Evolutionary conservation across 2,329 filamentous ascomycete genomes (phyloP).

Genomic region (Pseudocercospora vitis): DNA sequence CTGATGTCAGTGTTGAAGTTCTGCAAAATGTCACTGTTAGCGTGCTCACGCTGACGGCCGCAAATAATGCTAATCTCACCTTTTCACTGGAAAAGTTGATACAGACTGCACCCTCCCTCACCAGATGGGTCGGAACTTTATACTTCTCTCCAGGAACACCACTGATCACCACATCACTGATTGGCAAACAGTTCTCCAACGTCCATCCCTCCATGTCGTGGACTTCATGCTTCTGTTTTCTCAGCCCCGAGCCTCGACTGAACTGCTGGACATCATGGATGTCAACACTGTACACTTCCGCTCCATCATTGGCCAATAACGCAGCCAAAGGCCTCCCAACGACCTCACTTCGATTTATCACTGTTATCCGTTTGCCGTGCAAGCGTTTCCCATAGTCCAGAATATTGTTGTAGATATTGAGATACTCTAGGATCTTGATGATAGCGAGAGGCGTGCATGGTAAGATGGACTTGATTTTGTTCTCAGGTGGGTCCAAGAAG

Average conservation of each 20-base stretch:
- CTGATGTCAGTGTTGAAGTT: constrained; percentile 91
- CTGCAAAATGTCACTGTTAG: no score
- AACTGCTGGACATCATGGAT: constrained; percentile 89
- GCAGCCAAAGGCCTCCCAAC: constrained; percentile 91
- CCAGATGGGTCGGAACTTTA: constrained; percentile 81
- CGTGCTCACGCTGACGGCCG: no score
- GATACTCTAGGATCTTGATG: constrained; percentile 93
- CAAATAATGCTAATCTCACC: constrained; percentile 39
- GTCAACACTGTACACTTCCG: constrained; percentile 92
- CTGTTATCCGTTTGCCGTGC: constrained; percentile 90
- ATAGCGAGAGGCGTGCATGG: constrained; percentile 95
- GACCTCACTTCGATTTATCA: constrained; percentile 95
- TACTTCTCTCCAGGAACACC: constrained; percentile 85
- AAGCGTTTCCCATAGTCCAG: constrained; percentile 89
- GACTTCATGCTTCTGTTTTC: constrained; percentile 82
- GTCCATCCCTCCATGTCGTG: constrained; percentile 77
- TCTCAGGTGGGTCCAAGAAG: constrained; percentile 77
- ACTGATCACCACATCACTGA: constrained; percentile 92
- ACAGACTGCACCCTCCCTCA: constrained; percentile 92
- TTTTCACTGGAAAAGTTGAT: constrained; percentile 97
- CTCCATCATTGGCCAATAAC: constrained; percentile 91
- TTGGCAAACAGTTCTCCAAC: constrained; percentile 75
- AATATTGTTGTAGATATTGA: constrained; percentile 95
- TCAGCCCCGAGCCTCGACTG: constrained; percentile 82
- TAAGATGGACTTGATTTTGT: constrained; percentile 83